Conservation (phyloP, 345 rosid species). For the Alliaria petiolata region DNA sequence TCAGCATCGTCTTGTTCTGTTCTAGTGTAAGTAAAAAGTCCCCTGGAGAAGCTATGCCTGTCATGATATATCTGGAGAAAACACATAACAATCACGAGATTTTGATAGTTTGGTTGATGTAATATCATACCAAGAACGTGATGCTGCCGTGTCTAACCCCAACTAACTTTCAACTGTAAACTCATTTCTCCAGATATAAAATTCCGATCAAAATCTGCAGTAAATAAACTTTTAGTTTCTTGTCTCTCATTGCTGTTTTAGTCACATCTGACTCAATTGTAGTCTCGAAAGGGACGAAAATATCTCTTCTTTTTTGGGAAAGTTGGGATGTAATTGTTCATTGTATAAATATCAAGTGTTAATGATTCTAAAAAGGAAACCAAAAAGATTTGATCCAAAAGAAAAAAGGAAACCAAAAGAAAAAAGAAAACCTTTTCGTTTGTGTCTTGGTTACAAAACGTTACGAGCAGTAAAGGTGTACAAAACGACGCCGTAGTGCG, state of each 20-base stretch:
- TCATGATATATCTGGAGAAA: not conserved
- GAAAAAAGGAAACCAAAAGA: not conserved
- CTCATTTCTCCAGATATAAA: not conserved
- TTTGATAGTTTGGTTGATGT: not conserved
- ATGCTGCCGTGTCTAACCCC: not conserved
- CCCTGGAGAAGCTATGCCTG: not conserved
- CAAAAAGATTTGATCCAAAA: not conserved
- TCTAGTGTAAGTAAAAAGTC: not conserved
- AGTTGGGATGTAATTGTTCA: not conserved
- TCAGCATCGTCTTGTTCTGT: not conserved
- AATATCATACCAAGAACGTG: constrained; percentile 4
- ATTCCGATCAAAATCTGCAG: not conserved
- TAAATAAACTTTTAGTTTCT: not conserved
- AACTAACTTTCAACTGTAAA: not conserved
- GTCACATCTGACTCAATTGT: not conserved
- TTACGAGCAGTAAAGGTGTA: not conserved
- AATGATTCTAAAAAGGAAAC: not conserved
- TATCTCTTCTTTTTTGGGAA: not conserved
- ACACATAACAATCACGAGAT: not conserved
- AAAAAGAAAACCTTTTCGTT: not conserved
- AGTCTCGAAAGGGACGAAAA: not conserved
- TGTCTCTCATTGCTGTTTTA: not conserved
- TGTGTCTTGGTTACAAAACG: not conserved
- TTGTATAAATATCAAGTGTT: not conserved
- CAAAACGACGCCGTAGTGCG: constrained; percentile 46